A percentile compares a stretch with the other conserved stretches of the same genome.
Evolutionary conservation across 139 green algal species (phyloP).

Genomic region (Gonium pectorale): DNA sequence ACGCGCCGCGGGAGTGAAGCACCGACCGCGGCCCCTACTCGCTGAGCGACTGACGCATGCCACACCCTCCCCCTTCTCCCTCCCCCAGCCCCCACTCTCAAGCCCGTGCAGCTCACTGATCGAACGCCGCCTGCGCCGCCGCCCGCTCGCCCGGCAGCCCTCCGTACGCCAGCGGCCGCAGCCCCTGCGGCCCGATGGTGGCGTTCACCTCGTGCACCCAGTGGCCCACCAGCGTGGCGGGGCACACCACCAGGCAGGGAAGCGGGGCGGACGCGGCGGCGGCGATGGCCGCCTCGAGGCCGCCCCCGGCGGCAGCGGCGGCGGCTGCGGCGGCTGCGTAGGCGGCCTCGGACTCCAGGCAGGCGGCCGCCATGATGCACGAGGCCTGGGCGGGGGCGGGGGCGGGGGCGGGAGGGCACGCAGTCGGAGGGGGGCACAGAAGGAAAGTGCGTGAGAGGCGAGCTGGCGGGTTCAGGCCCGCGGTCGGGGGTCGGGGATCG

Average conservation of each 20-base stretch:
- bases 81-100: neutral
- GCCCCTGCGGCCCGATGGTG: conserved; percentile 71
- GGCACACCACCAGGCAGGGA: conserved; percentile 92
- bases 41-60: too few relatives aligned
- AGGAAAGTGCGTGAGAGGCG: too few relatives aligned
- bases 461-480: too few relatives aligned
- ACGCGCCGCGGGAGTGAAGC: neutral
- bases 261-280: conserved; percentile 16
- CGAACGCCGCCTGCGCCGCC: conserved; percentile 27
- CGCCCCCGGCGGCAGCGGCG: neutral
- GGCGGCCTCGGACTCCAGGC: conserved; percentile 30
- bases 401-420: neutral
- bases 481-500: too few relatives aligned
- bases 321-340: neutral
- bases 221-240: conserved; percentile 93
- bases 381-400: conserved; percentile 66
- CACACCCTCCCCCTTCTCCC: neutral
- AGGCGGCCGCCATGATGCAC: conserved; percentile 78
- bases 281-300: neutral
- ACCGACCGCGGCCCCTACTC: neutral
- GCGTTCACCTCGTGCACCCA: conserved; percentile 91
- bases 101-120: neutral
- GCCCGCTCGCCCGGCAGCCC: conserved; percentile 68
- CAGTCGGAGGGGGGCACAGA: too few relatives aligned
- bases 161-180: conserved; percentile 78